Percentiles rank a stretch among this genome's conserved stretches.
These are phyloP conservation scores for Colletotrichum limetticola DNA, from an alignment of 2,329 filamentous ascomycete genomes.

Conservation along the genomic window DNA sequence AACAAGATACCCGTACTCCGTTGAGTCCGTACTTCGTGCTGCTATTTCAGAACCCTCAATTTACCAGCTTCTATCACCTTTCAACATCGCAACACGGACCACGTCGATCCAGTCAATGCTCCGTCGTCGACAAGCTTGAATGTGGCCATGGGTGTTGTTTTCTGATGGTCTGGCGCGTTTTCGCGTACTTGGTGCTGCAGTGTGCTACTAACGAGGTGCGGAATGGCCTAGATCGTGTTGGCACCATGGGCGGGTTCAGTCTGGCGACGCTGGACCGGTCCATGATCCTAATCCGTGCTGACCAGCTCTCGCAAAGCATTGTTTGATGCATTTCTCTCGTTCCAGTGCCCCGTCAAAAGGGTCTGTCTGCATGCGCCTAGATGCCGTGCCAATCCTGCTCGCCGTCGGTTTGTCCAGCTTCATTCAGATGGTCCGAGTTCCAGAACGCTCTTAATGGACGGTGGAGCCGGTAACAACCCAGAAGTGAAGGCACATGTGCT, in stretches of 20 bases:
- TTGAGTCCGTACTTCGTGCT: background rate
- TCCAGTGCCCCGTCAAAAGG: slow-evolving; percentile 6
- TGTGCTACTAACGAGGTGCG: background rate
- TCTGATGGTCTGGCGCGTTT: background rate
- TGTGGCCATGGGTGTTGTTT: background rate
- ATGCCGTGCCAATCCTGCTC: background rate
- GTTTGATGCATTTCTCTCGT: background rate
- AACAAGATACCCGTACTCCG: background rate
- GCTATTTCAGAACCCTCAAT: slow-evolving; percentile 6
- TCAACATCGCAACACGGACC: background rate
- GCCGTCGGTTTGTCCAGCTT: slow-evolving; percentile 2
- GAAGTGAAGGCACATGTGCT: slow-evolving; percentile 3
- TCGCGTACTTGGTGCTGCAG: background rate
- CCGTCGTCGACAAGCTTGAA: background rate
- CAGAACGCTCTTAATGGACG: slow-evolving; percentile 29
- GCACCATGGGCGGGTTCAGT: background rate
- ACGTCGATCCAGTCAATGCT: background rate
- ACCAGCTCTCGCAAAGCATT: slow-evolving; percentile 3
- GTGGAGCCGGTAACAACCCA: slow-evolving; percentile 22
- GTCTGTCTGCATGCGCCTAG: background rate
- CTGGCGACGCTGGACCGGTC: background rate
- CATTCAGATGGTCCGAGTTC: slow-evolving; percentile 25
- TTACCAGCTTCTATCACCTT: background rate
- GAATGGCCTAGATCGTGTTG: background rate
- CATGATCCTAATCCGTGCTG: slow-evolving; percentile 11